Evolutionary conservation across 2,329 filamentous ascomycete genomes (phyloP), one percentile per base, ranked within the genome.

Genomic region (Aureobasidium sp.): DNA sequence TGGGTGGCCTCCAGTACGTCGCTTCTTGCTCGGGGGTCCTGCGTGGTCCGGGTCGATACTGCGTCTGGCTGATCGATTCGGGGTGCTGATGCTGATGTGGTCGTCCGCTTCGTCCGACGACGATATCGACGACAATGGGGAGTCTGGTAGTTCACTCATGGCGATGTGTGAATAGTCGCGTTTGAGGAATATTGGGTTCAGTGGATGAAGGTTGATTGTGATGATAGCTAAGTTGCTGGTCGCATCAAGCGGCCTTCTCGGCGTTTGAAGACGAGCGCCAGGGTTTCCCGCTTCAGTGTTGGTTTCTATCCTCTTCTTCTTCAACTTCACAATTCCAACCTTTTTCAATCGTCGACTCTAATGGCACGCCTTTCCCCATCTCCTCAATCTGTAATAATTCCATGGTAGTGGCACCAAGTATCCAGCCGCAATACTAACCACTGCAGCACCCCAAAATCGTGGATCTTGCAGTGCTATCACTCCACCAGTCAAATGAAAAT

Each of bases 81-180:
- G 76, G 64, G 76, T 78, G 73, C 79, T 83, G 21, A 21, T 21
- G 21, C 21, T 21, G 72, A 78, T 69, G 61, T 75, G 76, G 67
- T 79, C 78, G 68, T 84, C 84, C 70, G 79, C 79, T 70, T 84
- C 82, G 66, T 86, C 85, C 11, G 59, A 59, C 50, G 83, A 85
- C 65, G 81, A 82, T 65, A 86, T 81, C 64, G 84, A 83, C 55
- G 85, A 88, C 67, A 89, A 82, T 16, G 64, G 64, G 36, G 64
- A 65, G 30, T 65, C 64, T 9, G 64, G 62, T 25, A 53, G n/a
- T 36, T 59, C 54, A 30, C 59, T 63, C 57, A 55, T 64, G 25
- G n/a, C n/a, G 15, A 10, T 7, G 3, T 3, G 27, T n/a, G 42
- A 34, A 21, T 16, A 21, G 30, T 45, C 4, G 30, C n/a, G n/a